phyloP scores from a whole-genome alignment of 331 rosid species.

The Pyracantha coccinea region DNA sequence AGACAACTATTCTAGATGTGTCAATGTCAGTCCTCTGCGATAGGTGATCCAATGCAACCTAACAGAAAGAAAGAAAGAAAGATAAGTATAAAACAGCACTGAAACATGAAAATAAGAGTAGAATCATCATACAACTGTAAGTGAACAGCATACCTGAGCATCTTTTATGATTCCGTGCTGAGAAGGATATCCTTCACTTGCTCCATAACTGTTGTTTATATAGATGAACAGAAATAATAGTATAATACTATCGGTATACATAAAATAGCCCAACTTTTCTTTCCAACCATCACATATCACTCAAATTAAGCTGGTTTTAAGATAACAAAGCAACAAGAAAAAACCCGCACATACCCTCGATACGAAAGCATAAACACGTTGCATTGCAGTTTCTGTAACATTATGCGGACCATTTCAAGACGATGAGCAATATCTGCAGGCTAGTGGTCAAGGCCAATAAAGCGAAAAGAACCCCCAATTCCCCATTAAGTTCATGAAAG shows the following conservation, averaged over 20 bases:
- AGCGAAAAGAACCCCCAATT: constrained; percentile 9
- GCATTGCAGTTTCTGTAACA: constrained; percentile 81
- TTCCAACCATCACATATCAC: background rate
- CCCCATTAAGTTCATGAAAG: background rate
- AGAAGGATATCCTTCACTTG: constrained; percentile 96
- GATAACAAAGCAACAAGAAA: background rate
- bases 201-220: constrained; percentile 68
- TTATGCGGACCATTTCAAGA: constrained; percentile 90
- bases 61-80: constrained; percentile 16
- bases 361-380: constrained; percentile 95
- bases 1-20: constrained; percentile 79
- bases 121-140: constrained; percentile 3
- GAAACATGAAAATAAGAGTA: background rate
- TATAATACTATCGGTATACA: background rate
- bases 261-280: background rate
- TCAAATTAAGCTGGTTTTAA: constrained; percentile 10
- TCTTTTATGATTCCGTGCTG: constrained; percentile 87
- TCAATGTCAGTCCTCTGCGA: constrained; percentile 87
- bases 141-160: constrained; percentile 63
- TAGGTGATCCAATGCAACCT: constrained; percentile 99
- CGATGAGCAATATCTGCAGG: constrained; percentile 96
- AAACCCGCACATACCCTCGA: constrained; percentile 59
- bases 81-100: constrained; percentile 1
- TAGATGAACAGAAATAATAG: constrained; percentile 9
- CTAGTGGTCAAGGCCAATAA: constrained; percentile 49